phyloP scores from a whole-genome alignment of 1,284 basidiomycete genomes.

The Waitea zeae region DNA sequence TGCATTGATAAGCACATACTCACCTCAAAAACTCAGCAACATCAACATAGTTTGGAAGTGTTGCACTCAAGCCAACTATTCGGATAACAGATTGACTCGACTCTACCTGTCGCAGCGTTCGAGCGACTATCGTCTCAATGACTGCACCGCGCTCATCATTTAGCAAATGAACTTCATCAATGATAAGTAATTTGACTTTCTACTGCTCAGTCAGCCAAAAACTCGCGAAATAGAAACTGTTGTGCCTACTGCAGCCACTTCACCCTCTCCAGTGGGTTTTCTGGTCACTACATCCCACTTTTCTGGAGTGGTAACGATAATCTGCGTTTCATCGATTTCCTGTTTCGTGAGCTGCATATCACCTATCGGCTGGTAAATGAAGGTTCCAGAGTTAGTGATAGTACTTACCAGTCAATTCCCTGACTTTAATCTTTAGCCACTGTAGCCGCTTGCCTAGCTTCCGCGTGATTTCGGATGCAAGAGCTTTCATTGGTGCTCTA shows the following conservation, averaged over 20 bases:
- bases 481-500: constrained; percentile 95
- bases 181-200: constrained; percentile 91
- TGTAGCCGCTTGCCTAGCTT: constrained; percentile 84
- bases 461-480: constrained; percentile 89
- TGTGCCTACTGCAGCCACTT: constrained; percentile 66
- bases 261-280: constrained; percentile 93
- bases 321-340: constrained; percentile 92
- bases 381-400: constrained; percentile 1
- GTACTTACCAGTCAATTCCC: constrained; percentile 72
- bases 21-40: constrained; percentile 91
- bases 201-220: constrained; percentile 15
- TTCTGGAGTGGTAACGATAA: constrained; percentile 98
- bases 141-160: constrained; percentile 98
- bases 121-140: constrained; percentile 95
- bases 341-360: constrained; percentile 96
- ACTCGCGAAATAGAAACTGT: constrained; percentile 2
- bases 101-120: constrained; percentile 89
- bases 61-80: constrained; percentile 97
- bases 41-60: constrained; percentile 93
- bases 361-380: constrained; percentile 27
- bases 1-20: constrained; percentile 2
- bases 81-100: constrained; percentile 94
- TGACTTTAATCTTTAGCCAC: constrained; percentile 80
- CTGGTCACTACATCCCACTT: constrained; percentile 99
- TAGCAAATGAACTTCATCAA: constrained; percentile 95